Base-by-base conservation (phyloP, 371 early-diverging fungal species). In the Saksenaea vasiformis region DNA sequence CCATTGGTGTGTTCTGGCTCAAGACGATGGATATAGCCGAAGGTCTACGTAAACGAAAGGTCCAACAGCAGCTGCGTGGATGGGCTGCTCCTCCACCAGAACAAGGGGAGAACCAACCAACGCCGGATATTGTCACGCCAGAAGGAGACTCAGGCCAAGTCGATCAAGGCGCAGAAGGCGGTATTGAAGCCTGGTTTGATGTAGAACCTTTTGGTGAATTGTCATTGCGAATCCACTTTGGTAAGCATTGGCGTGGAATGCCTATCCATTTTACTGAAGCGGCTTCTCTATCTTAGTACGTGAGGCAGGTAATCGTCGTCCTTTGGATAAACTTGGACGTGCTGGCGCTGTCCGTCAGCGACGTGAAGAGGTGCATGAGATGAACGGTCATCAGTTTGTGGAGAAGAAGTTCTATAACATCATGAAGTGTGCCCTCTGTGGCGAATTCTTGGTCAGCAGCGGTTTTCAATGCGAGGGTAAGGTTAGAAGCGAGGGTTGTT, bases 351-450 rank as follows among this genome's bases (percentile, higher is more conserved):
- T 97, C 15, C 91, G 95, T 65, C 95, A 95, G 79, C 79, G 88
- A 63, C 83, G 85, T 54, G 90, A 90, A 47, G 89, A 88, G 53
- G 85, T 93, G n/a, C 87, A 86, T 39, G 91, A 90, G 57, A 91
- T 92, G 80, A 90, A 91, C 58, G 97, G 97, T 19, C 98, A 98
- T 76, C 90, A 93, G 69, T 96, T 98, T 76, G 89, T 87, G 57
- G 85, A 90, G 43, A 84, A 89, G 67, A 92, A 90, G 58, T 94
- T 93, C 64, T 97, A 96, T 74, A 91, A 93, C 62, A 92, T 96
- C 69, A 92, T 97, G 92, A 93, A 92, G 67, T 98, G 99, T 77
- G 95, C 98, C 9, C 77, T 94, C 2, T 98, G 99, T 76, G 82
- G 85, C 34, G 97, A 97, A 71, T 94, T 95, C 64, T 83, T 97